Percentiles rank a stretch among this genome's conserved stretches.
Evolutionary conservation across 768 basidiomycete species (phyloP).

Genomic region (Favolaschia claudopus): DNA sequence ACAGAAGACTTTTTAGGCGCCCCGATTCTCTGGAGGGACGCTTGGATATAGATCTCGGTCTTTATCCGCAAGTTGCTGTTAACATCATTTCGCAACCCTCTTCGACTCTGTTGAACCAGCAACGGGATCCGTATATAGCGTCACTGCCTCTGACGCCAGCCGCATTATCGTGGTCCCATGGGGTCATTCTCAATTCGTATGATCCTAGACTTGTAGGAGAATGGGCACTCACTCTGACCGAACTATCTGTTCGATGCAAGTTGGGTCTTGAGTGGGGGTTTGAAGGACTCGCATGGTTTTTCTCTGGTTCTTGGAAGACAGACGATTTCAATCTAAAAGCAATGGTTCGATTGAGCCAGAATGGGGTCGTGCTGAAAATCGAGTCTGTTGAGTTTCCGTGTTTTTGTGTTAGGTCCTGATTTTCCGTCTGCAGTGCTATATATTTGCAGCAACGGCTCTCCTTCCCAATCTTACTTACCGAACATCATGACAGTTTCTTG

Average conservation of each 20-base stretch:
- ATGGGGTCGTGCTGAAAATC: slow-evolving; percentile 60
- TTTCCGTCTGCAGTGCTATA: slow-evolving; percentile 48
- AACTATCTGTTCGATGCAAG: slow-evolving; percentile 63
- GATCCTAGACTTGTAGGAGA: slow-evolving; percentile 59
- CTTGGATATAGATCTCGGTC: slow-evolving; percentile 46
- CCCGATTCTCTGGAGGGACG: slow-evolving; percentile 53
- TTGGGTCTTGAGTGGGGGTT: slow-evolving; percentile 58
- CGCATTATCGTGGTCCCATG: slow-evolving; percentile 46
- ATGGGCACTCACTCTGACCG: slow-evolving; percentile 58
- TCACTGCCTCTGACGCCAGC: slow-evolving; percentile 19
- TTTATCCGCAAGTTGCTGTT: slow-evolving; percentile 47
- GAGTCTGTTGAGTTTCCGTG: slow-evolving; percentile 53
- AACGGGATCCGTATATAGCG: slow-evolving; percentile 26
- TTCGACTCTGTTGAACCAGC: slow-evolving; percentile 42
- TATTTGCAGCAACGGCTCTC: slow-evolving; percentile 66
- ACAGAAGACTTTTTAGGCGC: slow-evolving; percentile 60
- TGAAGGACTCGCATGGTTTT: slow-evolving; percentile 49
- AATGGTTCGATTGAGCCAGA: slow-evolving; percentile 49
- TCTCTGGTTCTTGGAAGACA: slow-evolving; percentile 59
- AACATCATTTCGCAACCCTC: slow-evolving; percentile 51
- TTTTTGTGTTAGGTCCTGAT: slow-evolving; percentile 24
- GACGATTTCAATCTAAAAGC: slow-evolving; percentile 52
- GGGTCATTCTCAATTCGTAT: slow-evolving; percentile 55
- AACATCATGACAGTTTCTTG: slow-evolving; percentile 52
- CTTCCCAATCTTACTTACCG: slow-evolving; percentile 64